Conservation (phyloP, 148 eudicot genomes). For the Oxyria digyna region DNA sequence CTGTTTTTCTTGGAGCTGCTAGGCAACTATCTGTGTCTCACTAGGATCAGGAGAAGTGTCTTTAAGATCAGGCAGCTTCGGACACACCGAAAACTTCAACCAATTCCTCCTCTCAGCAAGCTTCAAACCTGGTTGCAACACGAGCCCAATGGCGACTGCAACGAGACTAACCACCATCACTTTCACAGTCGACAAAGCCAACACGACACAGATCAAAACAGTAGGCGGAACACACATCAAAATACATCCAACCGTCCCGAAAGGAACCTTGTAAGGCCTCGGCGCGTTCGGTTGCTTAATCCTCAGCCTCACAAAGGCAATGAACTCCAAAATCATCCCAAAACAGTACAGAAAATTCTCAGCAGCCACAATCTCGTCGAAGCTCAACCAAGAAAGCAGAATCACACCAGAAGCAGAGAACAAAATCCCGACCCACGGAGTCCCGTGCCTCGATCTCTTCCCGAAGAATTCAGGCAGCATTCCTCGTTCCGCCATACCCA, state of each 20-base stretch:
- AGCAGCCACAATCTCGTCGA: conserved; percentile 12
- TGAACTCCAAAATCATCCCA: conserved; percentile 12
- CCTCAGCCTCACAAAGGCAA: conserved; percentile 10
- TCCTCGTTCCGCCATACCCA: conserved; percentile 12
- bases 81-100: conserved; percentile 10
- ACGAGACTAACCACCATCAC: conserved; percentile 10
- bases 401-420: conserved; percentile 11
- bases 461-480: conserved; percentile 11
- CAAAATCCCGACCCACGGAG: conserved; percentile 8
- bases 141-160: conserved; percentile 10
- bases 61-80: conserved; percentile 3
- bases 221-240: conserved; percentile 9
- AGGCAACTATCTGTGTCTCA: conserved; percentile 4
- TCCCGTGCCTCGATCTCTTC: conserved; percentile 5
- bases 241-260: conserved; percentile 6
- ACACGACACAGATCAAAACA: conserved; percentile 7
- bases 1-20: not conserved
- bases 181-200: conserved; percentile 9
- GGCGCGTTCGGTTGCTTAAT: conserved; percentile 7
- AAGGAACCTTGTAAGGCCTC: conserved; percentile 9
- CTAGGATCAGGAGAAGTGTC: not conserved
- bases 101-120: conserved; percentile 5
- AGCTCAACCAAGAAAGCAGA: conserved; percentile 10
- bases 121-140: conserved; percentile 9
- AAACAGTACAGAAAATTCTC: conserved; percentile 12